These are phyloP conservation scores for Oropetium thomaeum DNA, from an alignment of 176 grass and related monocot genomes.

Conservation along the genomic window DNA sequence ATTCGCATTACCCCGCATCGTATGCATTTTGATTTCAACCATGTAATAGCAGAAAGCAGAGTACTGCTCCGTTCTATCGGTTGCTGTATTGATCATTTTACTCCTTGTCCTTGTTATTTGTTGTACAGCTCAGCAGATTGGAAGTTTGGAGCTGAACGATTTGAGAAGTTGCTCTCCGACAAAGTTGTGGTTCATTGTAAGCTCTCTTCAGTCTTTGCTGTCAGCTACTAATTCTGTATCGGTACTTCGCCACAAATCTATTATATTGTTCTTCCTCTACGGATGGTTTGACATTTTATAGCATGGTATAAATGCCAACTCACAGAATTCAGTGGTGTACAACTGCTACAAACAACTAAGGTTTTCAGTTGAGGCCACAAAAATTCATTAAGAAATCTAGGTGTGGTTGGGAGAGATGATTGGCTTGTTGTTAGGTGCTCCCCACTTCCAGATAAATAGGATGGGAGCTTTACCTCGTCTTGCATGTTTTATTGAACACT, in stretches of 20 bases:
- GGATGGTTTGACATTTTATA: conserved; percentile 6
- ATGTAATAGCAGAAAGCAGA: not conserved
- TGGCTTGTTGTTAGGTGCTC: not conserved
- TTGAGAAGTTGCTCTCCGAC: conserved; percentile 53
- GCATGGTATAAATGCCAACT: too few species aligned
- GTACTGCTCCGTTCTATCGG: not conserved
- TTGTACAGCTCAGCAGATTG: conserved; percentile 65
- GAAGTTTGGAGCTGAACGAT: conserved; percentile 82
- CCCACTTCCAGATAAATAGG: not conserved
- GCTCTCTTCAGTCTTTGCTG: conserved; percentile 11
- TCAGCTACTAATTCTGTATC: not conserved
- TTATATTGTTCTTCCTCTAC: not conserved
- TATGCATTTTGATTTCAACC: not conserved
- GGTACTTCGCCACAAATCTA: not conserved
- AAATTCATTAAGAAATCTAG: conserved; percentile 9
- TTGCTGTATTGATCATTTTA: conserved; percentile 23
- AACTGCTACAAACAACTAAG: not conserved
- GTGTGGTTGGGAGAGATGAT: not conserved
- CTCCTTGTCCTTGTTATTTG: conserved; percentile 29
- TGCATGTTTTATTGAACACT: conserved; percentile 10
- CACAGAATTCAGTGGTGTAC: not conserved
- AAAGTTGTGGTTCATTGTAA: conserved; percentile 96
- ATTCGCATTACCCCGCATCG: not conserved
- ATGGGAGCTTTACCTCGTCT: not conserved
- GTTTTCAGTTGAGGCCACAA: not conserved